A percentile compares a stretch with the other conserved stretches of the same genome.
Evolutionary conservation across 352 stramenopile species (phyloP).

Genomic region (Phytophthora foliorum): DNA sequence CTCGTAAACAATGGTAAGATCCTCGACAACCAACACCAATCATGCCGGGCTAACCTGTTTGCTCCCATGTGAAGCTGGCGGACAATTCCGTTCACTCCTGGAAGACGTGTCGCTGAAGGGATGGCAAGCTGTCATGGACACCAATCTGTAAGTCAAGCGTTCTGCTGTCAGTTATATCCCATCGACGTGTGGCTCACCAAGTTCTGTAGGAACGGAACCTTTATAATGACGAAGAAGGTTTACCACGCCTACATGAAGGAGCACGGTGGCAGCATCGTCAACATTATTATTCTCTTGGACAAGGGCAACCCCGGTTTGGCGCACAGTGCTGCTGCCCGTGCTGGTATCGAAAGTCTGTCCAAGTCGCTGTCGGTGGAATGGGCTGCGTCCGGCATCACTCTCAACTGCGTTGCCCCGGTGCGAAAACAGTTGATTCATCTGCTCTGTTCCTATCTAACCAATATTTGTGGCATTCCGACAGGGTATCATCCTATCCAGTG

Average conservation of each 20-base stretch:
- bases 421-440: not conserved
- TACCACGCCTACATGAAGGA: slow-evolving; percentile 95
- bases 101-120: slow-evolving; percentile 91
- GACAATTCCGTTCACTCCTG: slow-evolving; percentile 91
- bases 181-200: not conserved
- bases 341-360: slow-evolving; percentile 93
- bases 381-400: slow-evolving; percentile 89
- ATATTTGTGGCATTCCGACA: slow-evolving; percentile 7
- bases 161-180: not conserved
- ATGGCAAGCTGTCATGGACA: slow-evolving; percentile 92
- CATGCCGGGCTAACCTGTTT: not conserved
- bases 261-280: slow-evolving; percentile 95
- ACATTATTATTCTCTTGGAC: slow-evolving; percentile 95
- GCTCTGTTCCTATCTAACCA: not conserved
- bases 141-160: slow-evolving; percentile 79
- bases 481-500: slow-evolving; percentile 73
- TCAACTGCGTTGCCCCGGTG: slow-evolving; percentile 93
- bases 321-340: slow-evolving; percentile 87
- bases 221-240: slow-evolving; percentile 91
- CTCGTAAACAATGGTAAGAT: slow-evolving; percentile 92
- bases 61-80: slow-evolving; percentile 55
- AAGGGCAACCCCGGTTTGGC: slow-evolving; percentile 93
- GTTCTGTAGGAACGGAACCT: slow-evolving; percentile 72
- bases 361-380: slow-evolving; percentile 95
- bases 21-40: not conserved